A percentile compares a stretch with the other conserved stretches of the same genome.
phyloP scores from a whole-genome alignment of 306 rosid species.

The Herpetospermum pedunculosum region DNA sequence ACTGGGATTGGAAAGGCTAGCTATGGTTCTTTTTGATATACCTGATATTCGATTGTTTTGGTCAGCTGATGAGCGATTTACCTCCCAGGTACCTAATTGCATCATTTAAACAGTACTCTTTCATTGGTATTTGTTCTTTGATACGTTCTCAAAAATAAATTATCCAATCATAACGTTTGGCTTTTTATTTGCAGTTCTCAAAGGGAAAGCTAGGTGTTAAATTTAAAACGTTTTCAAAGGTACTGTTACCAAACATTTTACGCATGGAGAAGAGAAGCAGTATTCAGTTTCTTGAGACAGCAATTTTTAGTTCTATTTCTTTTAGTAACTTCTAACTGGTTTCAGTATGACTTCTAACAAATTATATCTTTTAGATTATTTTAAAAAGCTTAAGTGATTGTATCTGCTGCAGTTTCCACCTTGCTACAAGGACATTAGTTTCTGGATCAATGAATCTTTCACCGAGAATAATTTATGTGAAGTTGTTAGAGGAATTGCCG shows the following conservation, averaged over 20 bases:
- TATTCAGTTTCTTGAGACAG: neutral
- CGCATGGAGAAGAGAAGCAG: neutral
- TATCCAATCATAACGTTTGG: neutral
- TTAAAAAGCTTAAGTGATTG: neutral
- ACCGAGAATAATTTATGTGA: conserved; percentile 96
- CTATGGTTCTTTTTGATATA: conserved; percentile 96
- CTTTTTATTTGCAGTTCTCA: conserved; percentile 57
- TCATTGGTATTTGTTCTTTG: conserved; percentile 1
- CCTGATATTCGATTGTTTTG: conserved; percentile 96
- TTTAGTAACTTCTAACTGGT: neutral
- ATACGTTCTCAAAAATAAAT: conserved; percentile 10
- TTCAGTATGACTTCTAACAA: neutral
- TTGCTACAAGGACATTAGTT: conserved; percentile 90
- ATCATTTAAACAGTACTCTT: conserved; percentile 7
- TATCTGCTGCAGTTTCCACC: conserved; percentile 68
- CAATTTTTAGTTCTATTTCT: neutral
- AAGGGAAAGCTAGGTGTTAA: conserved; percentile 66
- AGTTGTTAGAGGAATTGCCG: conserved; percentile 84
- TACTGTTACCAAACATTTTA: conserved; percentile 21
- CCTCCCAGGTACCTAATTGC: conserved; percentile 67
- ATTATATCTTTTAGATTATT: neutral
- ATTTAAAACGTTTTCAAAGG: conserved; percentile 93
- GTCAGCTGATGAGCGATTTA: conserved; percentile 84
- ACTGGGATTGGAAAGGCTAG: conserved; percentile 90
- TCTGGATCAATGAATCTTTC: conserved; percentile 81